phyloP scores from a whole-genome alignment of 169 alveolate genomes.

The Plasmodium relictum region DNA sequence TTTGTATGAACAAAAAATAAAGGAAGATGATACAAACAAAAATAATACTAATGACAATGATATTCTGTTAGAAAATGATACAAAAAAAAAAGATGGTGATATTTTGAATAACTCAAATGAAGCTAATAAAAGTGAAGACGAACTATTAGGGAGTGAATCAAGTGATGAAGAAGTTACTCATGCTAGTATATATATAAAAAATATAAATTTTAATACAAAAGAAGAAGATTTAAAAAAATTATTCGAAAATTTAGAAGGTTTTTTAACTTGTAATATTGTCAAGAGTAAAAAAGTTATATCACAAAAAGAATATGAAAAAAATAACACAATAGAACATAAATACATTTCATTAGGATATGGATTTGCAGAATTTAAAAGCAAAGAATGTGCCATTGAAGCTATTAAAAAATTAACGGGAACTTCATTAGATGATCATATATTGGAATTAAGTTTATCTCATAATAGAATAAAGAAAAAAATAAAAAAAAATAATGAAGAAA shows the following conservation, averaged over 20 bases:
- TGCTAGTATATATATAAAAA: slow-evolving; percentile 92
- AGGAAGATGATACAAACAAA: slow-evolving; percentile 26
- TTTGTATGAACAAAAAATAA: slow-evolving; percentile 65
- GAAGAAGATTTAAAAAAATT: slow-evolving; percentile 87
- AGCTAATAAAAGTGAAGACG: slow-evolving; percentile 1
- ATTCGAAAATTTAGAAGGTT: slow-evolving; percentile 82
- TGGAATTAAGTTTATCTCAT: slow-evolving; percentile 84
- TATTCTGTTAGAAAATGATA: slow-evolving; percentile 67
- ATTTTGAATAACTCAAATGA: not conserved
- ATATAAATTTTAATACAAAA: slow-evolving; percentile 90
- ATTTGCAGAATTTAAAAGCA: slow-evolving; percentile 91
- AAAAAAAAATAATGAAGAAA: slow-evolving; percentile 59
- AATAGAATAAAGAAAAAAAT: slow-evolving; percentile 75
- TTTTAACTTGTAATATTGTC: slow-evolving; percentile 83
- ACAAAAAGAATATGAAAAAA: slow-evolving; percentile 49
- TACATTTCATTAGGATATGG: slow-evolving; percentile 93
- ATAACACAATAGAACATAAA: slow-evolving; percentile 29
- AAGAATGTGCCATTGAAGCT: slow-evolving; percentile 84
- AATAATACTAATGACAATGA: slow-evolving; percentile 13
- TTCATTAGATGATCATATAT: slow-evolving; percentile 80
- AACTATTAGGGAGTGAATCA: slow-evolving; percentile 33
- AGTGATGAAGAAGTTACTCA: slow-evolving; percentile 78
- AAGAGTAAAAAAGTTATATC: slow-evolving; percentile 80
- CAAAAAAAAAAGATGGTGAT: slow-evolving; percentile 10
- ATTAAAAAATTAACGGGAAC: slow-evolving; percentile 81